Evolutionary conservation across 2,329 filamentous ascomycete species (phyloP), one percentile per base, ranked within the genome.

Genomic region (Clonostachys sp.): DNA sequence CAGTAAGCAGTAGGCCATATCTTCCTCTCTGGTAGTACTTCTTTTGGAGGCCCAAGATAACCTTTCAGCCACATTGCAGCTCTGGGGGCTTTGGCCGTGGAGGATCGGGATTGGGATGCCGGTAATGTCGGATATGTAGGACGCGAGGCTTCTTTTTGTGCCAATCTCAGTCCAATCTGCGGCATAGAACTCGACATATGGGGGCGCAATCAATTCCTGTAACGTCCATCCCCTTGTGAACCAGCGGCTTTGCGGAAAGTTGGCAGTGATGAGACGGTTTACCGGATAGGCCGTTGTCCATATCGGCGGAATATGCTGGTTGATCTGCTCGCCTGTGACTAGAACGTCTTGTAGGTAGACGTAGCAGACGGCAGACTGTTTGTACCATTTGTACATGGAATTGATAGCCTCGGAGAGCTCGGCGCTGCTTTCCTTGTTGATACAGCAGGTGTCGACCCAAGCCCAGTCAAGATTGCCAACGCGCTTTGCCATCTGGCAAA

Each of bases 341-440:
- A 16, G 33, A 34, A 51, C 43, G 12, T 52, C 51, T 6, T 39
- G 30, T 17, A 53, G 46, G 18, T 49, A 51, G 20, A 49, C 45
- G 20, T 48, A 45, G 44, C 51, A 53, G 24, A 50, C 46, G 17
- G 16, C 33, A 5, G 52, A 41, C 5, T 41, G n/a, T 12, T 49
- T 46, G 35, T 56, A 56, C 54, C 53, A 56, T 5, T 45, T 34
- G 34, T 53, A 56, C 51, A 55, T 56, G 34, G 52, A 56, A 34
- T 43, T 47, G 30, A 47, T 47, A 4, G 40, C 45, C 40, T 47
- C 45, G 7, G 45, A 47, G 16, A 43, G 51, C 41, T 56, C 52
- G 0, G 54, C 49, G 34, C 51, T 53, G 45, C 47, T 53, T 7
- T 49, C 50, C 44, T 55, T 56, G 41, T 55, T 52, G 39, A 56